phyloP scores from a whole-genome alignment of 805 yeast species.

The Saturnispora sanitii region DNA sequence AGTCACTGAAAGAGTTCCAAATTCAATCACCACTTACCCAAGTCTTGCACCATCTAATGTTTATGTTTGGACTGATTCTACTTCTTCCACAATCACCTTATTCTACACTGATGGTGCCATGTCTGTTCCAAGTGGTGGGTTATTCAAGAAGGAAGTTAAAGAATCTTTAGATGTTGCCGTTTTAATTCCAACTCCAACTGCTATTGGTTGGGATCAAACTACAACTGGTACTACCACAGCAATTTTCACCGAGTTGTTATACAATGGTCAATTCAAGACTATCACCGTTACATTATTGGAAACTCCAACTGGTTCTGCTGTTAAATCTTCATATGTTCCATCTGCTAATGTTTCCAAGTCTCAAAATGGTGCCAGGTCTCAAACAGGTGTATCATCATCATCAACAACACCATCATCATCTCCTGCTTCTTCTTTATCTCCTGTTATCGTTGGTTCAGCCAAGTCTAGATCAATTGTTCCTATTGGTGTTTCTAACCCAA shows the following conservation, averaged over 20 bases:
- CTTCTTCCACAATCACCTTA: slow-evolving; percentile 2
- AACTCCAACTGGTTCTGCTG: not conserved
- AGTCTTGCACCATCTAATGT: not conserved
- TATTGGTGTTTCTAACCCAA: not conserved
- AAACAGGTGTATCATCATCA: too few relatives aligned
- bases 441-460: too few relatives aligned
- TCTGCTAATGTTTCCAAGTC: not conserved
- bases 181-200: slow-evolving; percentile 6
- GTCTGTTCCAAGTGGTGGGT: slow-evolving; percentile 5
- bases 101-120: not conserved
- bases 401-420: too few relatives aligned
- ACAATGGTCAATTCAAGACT: slow-evolving; percentile 1
- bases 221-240: slow-evolving; percentile 1
- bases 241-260: not conserved
- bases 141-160: not conserved
- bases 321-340: not conserved
- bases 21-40: not conserved
- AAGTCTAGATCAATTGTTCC: not conserved
- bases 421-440: too few relatives aligned
- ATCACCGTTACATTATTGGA: slow-evolving; percentile 1
- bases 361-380: too few relatives aligned
- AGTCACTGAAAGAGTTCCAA: not conserved
- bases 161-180: slow-evolving; percentile 3
- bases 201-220: slow-evolving; percentile 3
- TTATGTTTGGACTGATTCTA: slow-evolving; percentile 3